These are phyloP conservation scores for Nigrospora sphaerica DNA, from an alignment of 2,329 filamentous ascomycete species.

Conservation along the genomic window DNA sequence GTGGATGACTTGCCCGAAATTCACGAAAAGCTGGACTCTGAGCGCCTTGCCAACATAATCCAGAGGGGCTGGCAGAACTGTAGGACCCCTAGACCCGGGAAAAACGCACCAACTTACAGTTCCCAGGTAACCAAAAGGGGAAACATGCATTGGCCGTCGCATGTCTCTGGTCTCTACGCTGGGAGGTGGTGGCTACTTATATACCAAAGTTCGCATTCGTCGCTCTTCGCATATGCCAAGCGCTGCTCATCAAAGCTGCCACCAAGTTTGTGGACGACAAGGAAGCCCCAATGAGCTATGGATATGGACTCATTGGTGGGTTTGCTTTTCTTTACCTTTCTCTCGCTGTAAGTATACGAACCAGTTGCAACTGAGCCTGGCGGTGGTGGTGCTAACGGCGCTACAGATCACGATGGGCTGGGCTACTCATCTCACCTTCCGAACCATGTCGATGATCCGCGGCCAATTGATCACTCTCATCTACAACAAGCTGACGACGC, in stretches of 20 bases:
- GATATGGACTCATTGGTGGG: constrained; percentile 6
- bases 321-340: constrained; percentile 2
- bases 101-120: background rate
- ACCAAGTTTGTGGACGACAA: background rate
- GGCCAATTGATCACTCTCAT: constrained; percentile 4
- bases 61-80: constrained; percentile 1
- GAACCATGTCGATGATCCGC: constrained; percentile 7
- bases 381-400: background rate
- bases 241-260: constrained; percentile 4
- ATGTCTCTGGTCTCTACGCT: constrained; percentile 4
- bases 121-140: constrained; percentile 1
- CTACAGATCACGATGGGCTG: constrained; percentile 4
- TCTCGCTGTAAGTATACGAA: constrained; percentile 1
- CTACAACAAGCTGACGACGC: constrained; percentile 2
- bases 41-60: background rate
- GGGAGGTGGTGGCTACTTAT: constrained; percentile 2
- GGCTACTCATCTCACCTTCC: background rate
- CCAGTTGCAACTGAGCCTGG: background rate
- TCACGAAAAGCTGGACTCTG: constrained; percentile 4
- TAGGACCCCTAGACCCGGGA: background rate
- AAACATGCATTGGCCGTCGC: constrained; percentile 5
- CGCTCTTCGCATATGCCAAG: constrained; percentile 4
- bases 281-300: background rate
- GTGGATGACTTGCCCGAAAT: constrained; percentile 11
- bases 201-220: constrained; percentile 5